A percentile compares a stretch with the other conserved stretches of the same genome.
Evolutionary conservation across 805 yeast genomes (phyloP).

Genomic region (Saturnispora gosingensis): DNA sequence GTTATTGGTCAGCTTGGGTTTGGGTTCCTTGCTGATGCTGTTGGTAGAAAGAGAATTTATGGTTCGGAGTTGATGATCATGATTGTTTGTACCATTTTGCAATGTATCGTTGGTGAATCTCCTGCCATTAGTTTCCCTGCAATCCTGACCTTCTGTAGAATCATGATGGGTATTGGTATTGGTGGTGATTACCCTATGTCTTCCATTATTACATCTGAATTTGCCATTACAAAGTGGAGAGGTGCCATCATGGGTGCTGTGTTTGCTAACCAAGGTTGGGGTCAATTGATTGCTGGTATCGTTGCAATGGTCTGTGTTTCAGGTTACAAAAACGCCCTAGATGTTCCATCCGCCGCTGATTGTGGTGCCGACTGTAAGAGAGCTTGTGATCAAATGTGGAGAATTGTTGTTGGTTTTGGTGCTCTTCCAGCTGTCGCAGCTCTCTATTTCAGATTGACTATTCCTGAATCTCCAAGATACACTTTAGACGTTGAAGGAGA

Average conservation of each 20-base stretch:
- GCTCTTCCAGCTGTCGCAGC: slow-evolving; percentile 82
- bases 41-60: slow-evolving; percentile 82
- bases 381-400: slow-evolving; percentile 93
- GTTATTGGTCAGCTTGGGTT: slow-evolving; percentile 84
- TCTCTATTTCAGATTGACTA: slow-evolving; percentile 83
- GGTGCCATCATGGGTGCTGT: slow-evolving; percentile 97
- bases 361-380: slow-evolving; percentile 61
- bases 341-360: slow-evolving; percentile 45
- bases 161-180: slow-evolving; percentile 89
- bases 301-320: slow-evolving; percentile 70
- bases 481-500: slow-evolving; percentile 62
- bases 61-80: slow-evolving; percentile 81
- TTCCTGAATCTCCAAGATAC: slow-evolving; percentile 92
- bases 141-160: slow-evolving; percentile 67
- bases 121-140: slow-evolving; percentile 70
- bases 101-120: slow-evolving; percentile 64
- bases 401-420: slow-evolving; percentile 83
- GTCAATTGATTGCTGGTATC: slow-evolving; percentile 82
- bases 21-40: slow-evolving; percentile 70
- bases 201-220: slow-evolving; percentile 87
- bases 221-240: slow-evolving; percentile 92
- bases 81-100: slow-evolving; percentile 71
- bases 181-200: slow-evolving; percentile 96
- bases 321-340: slow-evolving; percentile 59
- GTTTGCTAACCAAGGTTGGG: slow-evolving; percentile 95